A percentile compares a stretch with the other conserved stretches of the same genome.
Conservation (phyloP, 1,284 basidiomycete genomes). For the Butyriboletus appendiculatus region DNA sequence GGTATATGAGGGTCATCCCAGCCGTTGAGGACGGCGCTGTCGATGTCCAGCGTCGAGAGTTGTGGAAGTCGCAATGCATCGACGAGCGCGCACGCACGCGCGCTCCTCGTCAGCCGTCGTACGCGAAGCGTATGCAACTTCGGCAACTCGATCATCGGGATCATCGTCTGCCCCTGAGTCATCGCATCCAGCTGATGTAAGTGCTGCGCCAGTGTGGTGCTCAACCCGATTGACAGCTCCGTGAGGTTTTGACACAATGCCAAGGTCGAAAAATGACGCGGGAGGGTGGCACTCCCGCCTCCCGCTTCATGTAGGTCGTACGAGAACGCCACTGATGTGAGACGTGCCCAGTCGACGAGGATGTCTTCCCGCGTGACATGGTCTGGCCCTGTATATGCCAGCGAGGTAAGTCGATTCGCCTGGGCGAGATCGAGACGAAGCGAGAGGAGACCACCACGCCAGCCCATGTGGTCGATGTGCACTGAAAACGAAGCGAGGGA, state of each 20-base stretch:
- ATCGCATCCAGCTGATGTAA: constrained; percentile 16
- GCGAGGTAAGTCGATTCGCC: constrained; percentile 20
- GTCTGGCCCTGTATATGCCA: constrained; percentile 31
- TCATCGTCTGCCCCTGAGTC: constrained; percentile 8
- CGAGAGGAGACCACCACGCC: constrained; percentile 26
- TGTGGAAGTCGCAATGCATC: constrained; percentile 23
- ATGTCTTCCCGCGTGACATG: constrained; percentile 24
- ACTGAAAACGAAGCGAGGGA: constrained; percentile 26
- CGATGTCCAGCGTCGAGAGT: constrained; percentile 23
- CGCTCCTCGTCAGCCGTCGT: constrained; percentile 23
- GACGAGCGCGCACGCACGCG: constrained; percentile 19
- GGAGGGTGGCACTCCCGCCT: constrained; percentile 26
- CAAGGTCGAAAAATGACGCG: constrained; percentile 22
- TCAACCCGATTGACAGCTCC: constrained; percentile 27
- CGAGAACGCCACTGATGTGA: constrained; percentile 27
- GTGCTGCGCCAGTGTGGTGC: constrained; percentile 12
- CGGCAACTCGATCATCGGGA: constrained; percentile 20
- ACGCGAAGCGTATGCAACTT: constrained; percentile 24
- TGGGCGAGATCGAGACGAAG: constrained; percentile 22
- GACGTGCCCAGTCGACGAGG: constrained; percentile 24
- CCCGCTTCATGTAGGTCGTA: constrained; percentile 30
- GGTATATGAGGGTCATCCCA: constrained; percentile 15
- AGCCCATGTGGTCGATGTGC: constrained; percentile 33
- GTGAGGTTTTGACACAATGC: constrained; percentile 20
- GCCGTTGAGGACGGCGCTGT: constrained; percentile 22